Evolutionary conservation across 1,284 basidiomycete genomes (phyloP), one percentile per base, ranked within the genome.

Genomic region (Boletus holoroseus): DNA sequence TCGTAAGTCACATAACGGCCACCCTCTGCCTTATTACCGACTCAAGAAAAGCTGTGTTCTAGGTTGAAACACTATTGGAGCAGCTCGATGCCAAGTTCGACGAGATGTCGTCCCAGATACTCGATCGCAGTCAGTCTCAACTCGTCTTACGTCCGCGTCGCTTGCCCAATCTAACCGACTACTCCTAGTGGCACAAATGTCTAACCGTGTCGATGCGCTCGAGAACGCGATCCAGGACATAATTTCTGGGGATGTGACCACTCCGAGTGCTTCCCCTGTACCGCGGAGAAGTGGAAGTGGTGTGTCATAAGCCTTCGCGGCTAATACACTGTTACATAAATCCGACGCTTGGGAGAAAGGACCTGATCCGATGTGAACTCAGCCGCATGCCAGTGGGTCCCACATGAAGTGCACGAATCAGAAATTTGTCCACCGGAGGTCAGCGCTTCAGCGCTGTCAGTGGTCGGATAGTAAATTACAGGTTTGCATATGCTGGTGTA

Each of bases 201-300:
- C 88, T 4, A 77, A 78, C 36, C 77, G 88, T 40, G 88, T 91
- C n/a, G 88, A 91, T 60, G 78, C 85, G 6, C 73, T 91, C 24
- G 88, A 91, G 65, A 78, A 81, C 18, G 82, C 87, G 9, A 88
- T 91, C 47, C 86, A 90, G 59, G 88, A 91, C 62, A 87, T 91
- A 46, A 90, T 91, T 58, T 89, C 82, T 56, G 81, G 81, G 26
- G 85, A 87, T 55, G 63, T 76, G 15, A 55, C 66, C 31, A 62
- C 68, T 12, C 63, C 69, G 7, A 75, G 69, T 53, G 68, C 77
- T 30, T 81, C 80, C 15, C 77, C 64, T 20, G 40, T 64, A 20
- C 63, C 72, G 44, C 70, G 74, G 55, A 70, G 74, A 59, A 73
- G 63, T 55, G 71, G 71, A 28, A 76, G 67, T 54, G 66, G 64